Evolutionary conservation across 129 eudicot genomes (phyloP), one percentile per base, ranked within the genome.

Genomic region (Arctium lappa): DNA sequence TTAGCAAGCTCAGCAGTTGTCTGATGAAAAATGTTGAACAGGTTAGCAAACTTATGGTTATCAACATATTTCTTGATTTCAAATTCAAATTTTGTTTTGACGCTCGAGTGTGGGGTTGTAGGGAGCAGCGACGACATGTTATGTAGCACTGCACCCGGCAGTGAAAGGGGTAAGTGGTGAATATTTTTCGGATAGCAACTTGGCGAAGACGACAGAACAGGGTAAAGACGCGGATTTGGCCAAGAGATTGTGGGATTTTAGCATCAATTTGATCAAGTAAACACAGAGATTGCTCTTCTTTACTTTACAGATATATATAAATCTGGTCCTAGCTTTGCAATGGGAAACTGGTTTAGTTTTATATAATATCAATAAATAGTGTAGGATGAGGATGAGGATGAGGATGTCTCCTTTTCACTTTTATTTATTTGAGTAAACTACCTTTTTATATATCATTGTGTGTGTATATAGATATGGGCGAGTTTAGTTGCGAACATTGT

Each of bases 61-160:
- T 39, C n/a, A 72, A 27, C 36, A n/a, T 37, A 34, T 74, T 71
- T 33, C 13, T 46, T 11, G 16, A 31, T 69, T 31, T 71, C 5
- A 32, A 33, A 12, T 72, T 8, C 2, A 72, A 39, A 46, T 12
- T 3, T 46, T 9, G 10, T 46, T 46, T 42, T 42, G 50, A 42
- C 50, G 50, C 1, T 40, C 39, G 13, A 11, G 44, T 72, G 37
- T 65, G 30, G 56, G 62, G n/a, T 83, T 84, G 65, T 48, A 91
- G 94, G 92, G 94, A 30, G 94, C 94, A 6, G 89, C 94, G 13
- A 91, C 94, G 1, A 86, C 94, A 75, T 91, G 94, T 73, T 91
- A 88, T 40, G 88, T 91, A 40, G 92, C 94, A 39, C 36, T 90
- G 80, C 87, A 88, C 75, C 90, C 91, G 3, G 86, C 86, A 50